Evolutionary conservation across 2,329 filamentous ascomycete genomes (phyloP).

Genomic region (Scedosporium minutisporum): DNA sequence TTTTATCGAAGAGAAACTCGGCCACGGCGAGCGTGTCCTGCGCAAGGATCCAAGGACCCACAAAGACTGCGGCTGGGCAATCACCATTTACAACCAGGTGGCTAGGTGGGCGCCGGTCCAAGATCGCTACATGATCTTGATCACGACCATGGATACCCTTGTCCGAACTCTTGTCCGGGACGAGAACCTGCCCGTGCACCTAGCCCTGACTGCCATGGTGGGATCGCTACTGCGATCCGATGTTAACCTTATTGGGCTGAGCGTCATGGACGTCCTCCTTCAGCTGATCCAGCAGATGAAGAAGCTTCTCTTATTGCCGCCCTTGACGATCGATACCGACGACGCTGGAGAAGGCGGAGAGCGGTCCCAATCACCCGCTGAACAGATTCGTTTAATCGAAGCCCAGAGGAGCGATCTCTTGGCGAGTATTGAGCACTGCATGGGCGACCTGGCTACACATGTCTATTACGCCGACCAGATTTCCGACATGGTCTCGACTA

Average conservation of each 20-base stretch:
- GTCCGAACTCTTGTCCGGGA: conserved; percentile 59
- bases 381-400: background rate
- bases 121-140: conserved; percentile 82
- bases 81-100: conserved; percentile 69
- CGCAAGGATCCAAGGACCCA: conserved; percentile 31
- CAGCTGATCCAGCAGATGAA: conserved; percentile 78
- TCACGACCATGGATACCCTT: conserved; percentile 71
- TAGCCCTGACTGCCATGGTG: conserved; percentile 68
- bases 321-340: conserved; percentile 20
- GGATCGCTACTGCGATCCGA: conserved; percentile 76
- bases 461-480: conserved; percentile 97
- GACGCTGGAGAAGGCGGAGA: conserved; percentile 20
- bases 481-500: conserved; percentile 80
- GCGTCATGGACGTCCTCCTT: conserved; percentile 88
- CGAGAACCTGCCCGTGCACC: conserved; percentile 61
- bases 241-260: conserved; percentile 88
- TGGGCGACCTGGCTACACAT: conserved; percentile 86
- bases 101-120: conserved; percentile 88
- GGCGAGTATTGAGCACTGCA: conserved; percentile 64
- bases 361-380: conserved; percentile 14
- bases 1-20: conserved; percentile 58
- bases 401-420: conserved; percentile 57
- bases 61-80: conserved; percentile 62
- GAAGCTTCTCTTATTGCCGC: conserved; percentile 59
- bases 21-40: conserved; percentile 43